Evolutionary conservation across 2,329 filamentous ascomycete species (phyloP).

Genomic region (Penicillium sclerotigenum): DNA sequence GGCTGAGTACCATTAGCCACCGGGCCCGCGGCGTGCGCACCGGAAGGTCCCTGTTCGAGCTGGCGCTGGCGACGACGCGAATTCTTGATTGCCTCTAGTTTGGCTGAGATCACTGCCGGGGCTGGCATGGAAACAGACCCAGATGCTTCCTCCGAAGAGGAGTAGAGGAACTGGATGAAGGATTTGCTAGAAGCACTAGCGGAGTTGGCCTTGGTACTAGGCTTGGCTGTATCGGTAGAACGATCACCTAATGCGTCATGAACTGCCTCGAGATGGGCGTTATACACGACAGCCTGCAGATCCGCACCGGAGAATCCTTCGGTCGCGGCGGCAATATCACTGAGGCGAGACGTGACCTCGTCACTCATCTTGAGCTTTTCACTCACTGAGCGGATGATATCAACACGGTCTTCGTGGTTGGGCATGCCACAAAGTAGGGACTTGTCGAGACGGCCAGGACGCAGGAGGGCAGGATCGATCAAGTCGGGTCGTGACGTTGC

Average conservation of each 20-base stretch:
- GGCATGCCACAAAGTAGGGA: slow-evolving; percentile 90
- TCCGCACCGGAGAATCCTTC: slow-evolving; percentile 93
- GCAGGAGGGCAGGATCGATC: slow-evolving; percentile 88
- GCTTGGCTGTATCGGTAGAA: slow-evolving; percentile 41
- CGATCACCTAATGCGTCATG: slow-evolving; percentile 77
- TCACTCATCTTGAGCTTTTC: slow-evolving; percentile 72
- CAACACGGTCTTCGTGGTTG: slow-evolving; percentile 71
- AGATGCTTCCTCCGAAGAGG: slow-evolving; percentile 53
- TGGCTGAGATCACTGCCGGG: slow-evolving; percentile 73
- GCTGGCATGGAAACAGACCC: slow-evolving; percentile 64
- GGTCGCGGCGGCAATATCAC: slow-evolving; percentile 73
- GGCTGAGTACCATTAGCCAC: slow-evolving; percentile 25
- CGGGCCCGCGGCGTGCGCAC: slow-evolving; percentile 7
- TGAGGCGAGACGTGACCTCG: slow-evolving; percentile 61
- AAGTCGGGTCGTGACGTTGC: slow-evolving; percentile 91
- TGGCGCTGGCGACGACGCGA: slow-evolving; percentile 63
- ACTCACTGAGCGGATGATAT: slow-evolving; percentile 83
- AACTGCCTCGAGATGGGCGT: slow-evolving; percentile 94
- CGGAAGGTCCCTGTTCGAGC: slow-evolving; percentile 39
- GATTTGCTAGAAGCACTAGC: slow-evolving; percentile 37
- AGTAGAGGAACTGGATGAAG: slow-evolving; percentile 84
- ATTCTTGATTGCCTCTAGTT: slow-evolving; percentile 74
- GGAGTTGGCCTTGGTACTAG: slow-evolving; percentile 29
- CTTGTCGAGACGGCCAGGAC: slow-evolving; percentile 91
- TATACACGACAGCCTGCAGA: slow-evolving; percentile 90